Percentiles rank a stretch among this genome's conserved stretches.
Conservation (phyloP, 495 filamentous ascomycete species). For the Recurvomyces mirabilis region DNA sequence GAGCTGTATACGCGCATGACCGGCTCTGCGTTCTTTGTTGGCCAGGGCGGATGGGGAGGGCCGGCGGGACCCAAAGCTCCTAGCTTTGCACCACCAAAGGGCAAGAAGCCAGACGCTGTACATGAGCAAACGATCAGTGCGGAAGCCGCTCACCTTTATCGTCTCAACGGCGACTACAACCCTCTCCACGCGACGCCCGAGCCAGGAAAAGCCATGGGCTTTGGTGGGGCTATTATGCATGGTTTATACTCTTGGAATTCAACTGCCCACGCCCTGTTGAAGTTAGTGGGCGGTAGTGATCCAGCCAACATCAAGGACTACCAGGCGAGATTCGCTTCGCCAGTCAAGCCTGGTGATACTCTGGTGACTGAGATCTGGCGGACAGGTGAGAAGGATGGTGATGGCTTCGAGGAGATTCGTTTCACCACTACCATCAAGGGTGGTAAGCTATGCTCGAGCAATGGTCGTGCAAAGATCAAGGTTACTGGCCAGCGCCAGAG, state of each 20-base stretch:
- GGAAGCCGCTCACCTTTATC: conserved; percentile 56
- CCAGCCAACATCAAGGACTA: conserved; percentile 71
- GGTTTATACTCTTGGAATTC: conserved; percentile 79
- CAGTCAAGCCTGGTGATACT: conserved; percentile 68
- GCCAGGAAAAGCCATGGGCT: conserved; percentile 79
- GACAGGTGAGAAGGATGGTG: conserved; percentile 47
- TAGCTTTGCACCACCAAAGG: conserved; percentile 63
- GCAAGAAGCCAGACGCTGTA: conserved; percentile 61
- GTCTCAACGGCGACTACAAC: conserved; percentile 85
- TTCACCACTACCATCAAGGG: conserved; percentile 60
- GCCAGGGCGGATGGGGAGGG: conserved; percentile 78
- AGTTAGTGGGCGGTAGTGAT: conserved; percentile 61
- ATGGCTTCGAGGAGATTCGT: conserved; percentile 69
- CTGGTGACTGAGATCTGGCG: conserved; percentile 53
- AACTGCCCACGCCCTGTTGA: conserved; percentile 61
- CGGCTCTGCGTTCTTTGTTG: conserved; percentile 66
- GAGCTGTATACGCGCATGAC: conserved; percentile 62
- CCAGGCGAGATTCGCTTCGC: conserved; percentile 76
- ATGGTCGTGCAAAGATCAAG: conserved; percentile 71
- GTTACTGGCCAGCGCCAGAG: conserved; percentile 34
- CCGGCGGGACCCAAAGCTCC: conserved; percentile 66
- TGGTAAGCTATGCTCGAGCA: conserved; percentile 70
- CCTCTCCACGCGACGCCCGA: conserved; percentile 77
- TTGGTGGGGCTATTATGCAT: conserved; percentile 80
- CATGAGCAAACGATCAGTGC: conserved; percentile 53